Percentiles rank a stretch among this genome's conserved stretches.
Evolutionary conservation across 305 asterid genomes (phyloP).

Genomic region (Monarda citriodora): DNA sequence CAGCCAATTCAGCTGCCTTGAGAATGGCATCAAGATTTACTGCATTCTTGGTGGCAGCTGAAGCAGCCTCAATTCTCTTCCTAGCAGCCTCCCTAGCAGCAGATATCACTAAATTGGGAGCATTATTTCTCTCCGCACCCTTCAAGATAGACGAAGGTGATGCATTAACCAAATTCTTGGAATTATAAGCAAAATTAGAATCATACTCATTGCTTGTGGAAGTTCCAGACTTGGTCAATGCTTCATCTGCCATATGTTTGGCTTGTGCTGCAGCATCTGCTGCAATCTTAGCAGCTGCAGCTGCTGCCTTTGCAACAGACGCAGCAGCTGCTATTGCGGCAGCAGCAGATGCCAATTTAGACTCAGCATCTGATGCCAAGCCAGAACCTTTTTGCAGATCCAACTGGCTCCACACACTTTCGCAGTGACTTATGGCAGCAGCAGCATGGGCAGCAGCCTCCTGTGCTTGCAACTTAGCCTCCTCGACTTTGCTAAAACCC

Average conservation of each 20-base stretch:
- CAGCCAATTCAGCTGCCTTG: constrained; percentile 97
- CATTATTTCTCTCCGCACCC: constrained; percentile 47
- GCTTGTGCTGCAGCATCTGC: constrained; percentile 87
- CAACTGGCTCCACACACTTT: constrained; percentile 82
- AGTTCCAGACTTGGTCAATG: constrained; percentile 41
- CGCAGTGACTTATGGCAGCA: constrained; percentile 79
- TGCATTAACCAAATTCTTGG: constrained; percentile 42
- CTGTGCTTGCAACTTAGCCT: constrained; percentile 86
- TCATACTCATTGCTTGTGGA: constrained; percentile 24
- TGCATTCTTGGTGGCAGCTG: constrained; percentile 94
- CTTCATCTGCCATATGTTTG: constrained; percentile 92
- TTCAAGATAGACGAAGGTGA: constrained; percentile 65
- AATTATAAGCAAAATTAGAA: constrained; percentile 28
- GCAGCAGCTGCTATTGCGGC: constrained; percentile 93
- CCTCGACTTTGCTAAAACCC: constrained; percentile 68
- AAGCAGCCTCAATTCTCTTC: constrained; percentile 95
- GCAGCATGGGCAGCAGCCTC: constrained; percentile 89
- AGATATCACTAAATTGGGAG: constrained; percentile 59
- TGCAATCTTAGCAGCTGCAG: constrained; percentile 98
- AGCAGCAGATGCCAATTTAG: constrained; percentile 88
- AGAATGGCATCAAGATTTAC: constrained; percentile 92
- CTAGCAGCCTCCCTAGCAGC: constrained; percentile 97
- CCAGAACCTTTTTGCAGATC: constrained; percentile 62
- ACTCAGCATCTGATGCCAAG: constrained; percentile 64
- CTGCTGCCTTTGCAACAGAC: constrained; percentile 98